Percentiles rank a stretch among this genome's conserved stretches.
phyloP scores from a whole-genome alignment of 176 grass and related monocot species.

The Oryza glumipatula region DNA sequence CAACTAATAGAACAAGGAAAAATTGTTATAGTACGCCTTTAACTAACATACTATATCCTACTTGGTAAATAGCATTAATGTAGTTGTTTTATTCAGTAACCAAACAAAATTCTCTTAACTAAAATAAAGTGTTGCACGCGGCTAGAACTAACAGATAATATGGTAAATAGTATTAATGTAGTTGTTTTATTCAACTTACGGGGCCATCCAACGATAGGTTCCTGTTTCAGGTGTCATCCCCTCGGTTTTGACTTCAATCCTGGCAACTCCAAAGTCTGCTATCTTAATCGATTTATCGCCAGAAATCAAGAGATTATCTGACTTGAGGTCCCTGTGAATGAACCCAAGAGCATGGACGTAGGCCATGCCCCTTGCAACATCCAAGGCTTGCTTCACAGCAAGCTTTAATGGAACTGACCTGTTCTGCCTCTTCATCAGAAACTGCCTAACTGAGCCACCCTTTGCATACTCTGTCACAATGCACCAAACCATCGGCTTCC shows the following conservation, averaged over 20 bases:
- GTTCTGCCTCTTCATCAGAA: constrained; percentile 60
- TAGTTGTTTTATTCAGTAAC: background rate
- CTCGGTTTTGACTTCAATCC: constrained; percentile 62
- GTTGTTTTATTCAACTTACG: constrained; percentile 46
- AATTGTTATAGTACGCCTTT: background rate
- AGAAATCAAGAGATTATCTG: constrained; percentile 59
- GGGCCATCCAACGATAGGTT: constrained; percentile 75
- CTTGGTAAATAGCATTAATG: background rate
- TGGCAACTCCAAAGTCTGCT: constrained; percentile 63
- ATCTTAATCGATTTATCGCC: constrained; percentile 62
- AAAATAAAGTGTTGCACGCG: background rate
- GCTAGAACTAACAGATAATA: background rate
- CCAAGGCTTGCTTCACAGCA: constrained; percentile 58
- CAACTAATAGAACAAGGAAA: background rate
- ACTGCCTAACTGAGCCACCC: constrained; percentile 66
- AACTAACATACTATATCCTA: background rate
- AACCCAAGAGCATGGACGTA: constrained; percentile 64
- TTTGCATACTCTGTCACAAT: constrained; percentile 67
- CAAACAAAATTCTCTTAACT: background rate
- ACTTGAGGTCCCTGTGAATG: constrained; percentile 66
- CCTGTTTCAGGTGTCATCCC: constrained; percentile 73
- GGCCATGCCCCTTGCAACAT: constrained; percentile 62
- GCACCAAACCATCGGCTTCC: constrained; percentile 65
- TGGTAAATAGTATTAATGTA: background rate
- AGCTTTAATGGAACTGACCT: constrained; percentile 56